Percentiles rank a stretch among this genome's conserved stretches.
These are phyloP conservation scores for Ceratonia siliqua DNA, from an alignment of 306 rosid genomes.

Conservation along the genomic window DNA sequence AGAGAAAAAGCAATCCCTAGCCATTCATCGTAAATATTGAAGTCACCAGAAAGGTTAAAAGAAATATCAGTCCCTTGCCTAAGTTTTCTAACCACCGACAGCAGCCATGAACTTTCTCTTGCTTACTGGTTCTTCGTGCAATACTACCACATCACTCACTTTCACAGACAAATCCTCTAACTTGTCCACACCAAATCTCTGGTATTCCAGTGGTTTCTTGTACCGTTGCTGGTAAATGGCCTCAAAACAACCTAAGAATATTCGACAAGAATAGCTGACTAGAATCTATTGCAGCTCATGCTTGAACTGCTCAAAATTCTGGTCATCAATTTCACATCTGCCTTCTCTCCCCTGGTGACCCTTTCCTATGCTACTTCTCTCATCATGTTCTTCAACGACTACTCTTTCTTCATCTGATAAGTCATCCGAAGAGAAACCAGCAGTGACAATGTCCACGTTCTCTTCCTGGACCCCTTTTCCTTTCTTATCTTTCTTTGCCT, in stretches of 20 bases:
- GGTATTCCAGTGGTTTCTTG: slow-evolving; percentile 74
- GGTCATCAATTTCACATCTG: slow-evolving; percentile 42
- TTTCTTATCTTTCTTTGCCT: slow-evolving; percentile 63
- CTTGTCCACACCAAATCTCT: slow-evolving; percentile 60
- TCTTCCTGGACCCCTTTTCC: slow-evolving; percentile 75
- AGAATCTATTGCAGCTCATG: slow-evolving; percentile 87
- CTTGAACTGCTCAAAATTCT: slow-evolving; percentile 61
- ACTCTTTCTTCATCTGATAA: slow-evolving; percentile 85
- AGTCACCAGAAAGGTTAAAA: slow-evolving; percentile 34
- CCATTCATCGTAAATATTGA: not conserved
- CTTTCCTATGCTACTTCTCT: slow-evolving; percentile 40
- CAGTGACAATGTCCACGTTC: slow-evolving; percentile 39
- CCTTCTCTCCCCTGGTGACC: slow-evolving; percentile 42
- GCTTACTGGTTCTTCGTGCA: slow-evolving; percentile 83
- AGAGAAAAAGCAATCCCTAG: slow-evolving; percentile 22
- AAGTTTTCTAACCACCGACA: slow-evolving; percentile 47
- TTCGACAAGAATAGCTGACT: slow-evolving; percentile 85
- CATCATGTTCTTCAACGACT: slow-evolving; percentile 55
- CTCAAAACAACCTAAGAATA: slow-evolving; percentile 73
- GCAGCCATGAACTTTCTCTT: slow-evolving; percentile 74
- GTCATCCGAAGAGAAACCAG: slow-evolving; percentile 72
- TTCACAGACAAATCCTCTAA: slow-evolving; percentile 77
- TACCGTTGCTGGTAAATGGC: slow-evolving; percentile 76
- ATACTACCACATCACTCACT: slow-evolving; percentile 71
- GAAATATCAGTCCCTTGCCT: slow-evolving; percentile 15